Percentiles rank a stretch among this genome's conserved stretches.
Evolutionary conservation across 2,329 filamentous ascomycete species (phyloP).

Genomic region (Paraconiothyrium sp.): DNA sequence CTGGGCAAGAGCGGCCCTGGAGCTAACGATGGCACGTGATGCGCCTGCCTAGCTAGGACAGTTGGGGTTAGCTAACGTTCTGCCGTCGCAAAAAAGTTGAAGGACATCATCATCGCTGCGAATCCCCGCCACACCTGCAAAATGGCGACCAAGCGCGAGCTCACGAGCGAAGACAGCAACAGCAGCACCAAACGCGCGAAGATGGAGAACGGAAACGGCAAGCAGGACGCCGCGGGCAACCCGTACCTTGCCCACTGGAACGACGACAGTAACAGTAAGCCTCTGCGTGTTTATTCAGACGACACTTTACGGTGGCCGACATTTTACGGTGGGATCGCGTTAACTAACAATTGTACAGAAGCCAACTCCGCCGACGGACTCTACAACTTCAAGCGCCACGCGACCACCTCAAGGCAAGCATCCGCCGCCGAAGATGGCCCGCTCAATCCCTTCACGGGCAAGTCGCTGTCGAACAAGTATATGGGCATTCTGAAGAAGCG

Average conservation of each 20-base stretch:
- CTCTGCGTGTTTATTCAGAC: not conserved
- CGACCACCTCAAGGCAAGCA: slow-evolving; percentile 81
- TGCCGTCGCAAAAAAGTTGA: slow-evolving; percentile 8
- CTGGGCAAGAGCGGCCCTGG: too few relatives aligned
- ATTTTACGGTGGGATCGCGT: not conserved
- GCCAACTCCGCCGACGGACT: slow-evolving; percentile 55
- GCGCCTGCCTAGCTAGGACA: not conserved
- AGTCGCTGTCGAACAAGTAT: slow-evolving; percentile 81
- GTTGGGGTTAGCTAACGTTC: not conserved
- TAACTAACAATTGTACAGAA: slow-evolving; percentile 21
- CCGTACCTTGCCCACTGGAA: slow-evolving; percentile 94
- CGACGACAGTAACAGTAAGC: slow-evolving; percentile 58
- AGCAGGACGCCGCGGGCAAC: slow-evolving; percentile 69
- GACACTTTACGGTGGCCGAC: not conserved
- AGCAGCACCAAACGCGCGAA: slow-evolving; percentile 63
- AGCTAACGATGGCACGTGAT: not conserved
- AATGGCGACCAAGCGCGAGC: slow-evolving; percentile 67
- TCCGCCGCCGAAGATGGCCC: slow-evolving; percentile 79
- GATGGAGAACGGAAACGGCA: slow-evolving; percentile 44
- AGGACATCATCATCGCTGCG: slow-evolving; percentile 10
- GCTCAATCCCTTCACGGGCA: slow-evolving; percentile 84
- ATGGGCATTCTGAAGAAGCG: slow-evolving; percentile 87
- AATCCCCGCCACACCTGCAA: slow-evolving; percentile 16
- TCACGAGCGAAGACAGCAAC: slow-evolving; percentile 58
- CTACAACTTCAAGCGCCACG: slow-evolving; percentile 75